Conservation (phyloP, 192 early-diverging fungal species). For the Linnemannia zychae region DNA sequence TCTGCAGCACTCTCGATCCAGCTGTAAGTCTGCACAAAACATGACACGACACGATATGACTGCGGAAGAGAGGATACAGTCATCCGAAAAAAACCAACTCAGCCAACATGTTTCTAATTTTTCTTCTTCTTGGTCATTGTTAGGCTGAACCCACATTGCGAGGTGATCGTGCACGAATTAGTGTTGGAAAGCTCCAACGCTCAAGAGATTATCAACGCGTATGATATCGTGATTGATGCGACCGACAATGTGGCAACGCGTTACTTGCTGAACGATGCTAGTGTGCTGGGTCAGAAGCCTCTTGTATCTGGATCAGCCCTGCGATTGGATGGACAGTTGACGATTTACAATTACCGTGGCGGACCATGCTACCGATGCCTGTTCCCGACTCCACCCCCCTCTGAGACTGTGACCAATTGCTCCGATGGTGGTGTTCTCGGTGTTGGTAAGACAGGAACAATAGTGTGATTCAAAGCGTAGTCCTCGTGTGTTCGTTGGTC, state of each 20-base stretch:
- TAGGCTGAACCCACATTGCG: conserved; percentile 78
- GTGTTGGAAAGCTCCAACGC: conserved; percentile 90
- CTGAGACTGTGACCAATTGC: conserved; percentile 91
- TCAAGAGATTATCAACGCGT: conserved; percentile 75
- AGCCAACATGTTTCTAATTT: background rate
- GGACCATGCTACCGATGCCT: conserved; percentile 98
- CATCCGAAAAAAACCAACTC: background rate
- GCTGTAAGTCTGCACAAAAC: conserved; percentile 42
- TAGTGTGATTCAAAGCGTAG: too few relatives aligned
- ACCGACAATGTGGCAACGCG: conserved; percentile 97
- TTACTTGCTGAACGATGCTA: conserved; percentile 95
- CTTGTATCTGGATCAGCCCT: conserved; percentile 94
- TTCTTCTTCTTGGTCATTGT: background rate
- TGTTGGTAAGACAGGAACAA: conserved; percentile 69
- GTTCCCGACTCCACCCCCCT: conserved; percentile 93
- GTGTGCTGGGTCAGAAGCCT: conserved; percentile 84
- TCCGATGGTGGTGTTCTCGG: conserved; percentile 94
- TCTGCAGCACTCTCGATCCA: conserved; percentile 78
- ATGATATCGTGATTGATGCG: conserved; percentile 91
- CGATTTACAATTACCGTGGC: conserved; percentile 90
- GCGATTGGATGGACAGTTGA: conserved; percentile 94
- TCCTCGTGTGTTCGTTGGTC: too few relatives aligned
- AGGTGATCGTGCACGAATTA: conserved; percentile 74
- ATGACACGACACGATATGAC: background rate
- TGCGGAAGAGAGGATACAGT: conserved; percentile 1